Percentiles rank a stretch among this genome's conserved stretches.
phyloP scores from a whole-genome alignment of 495 filamentous ascomycete genomes.

The Podospora didyma region DNA sequence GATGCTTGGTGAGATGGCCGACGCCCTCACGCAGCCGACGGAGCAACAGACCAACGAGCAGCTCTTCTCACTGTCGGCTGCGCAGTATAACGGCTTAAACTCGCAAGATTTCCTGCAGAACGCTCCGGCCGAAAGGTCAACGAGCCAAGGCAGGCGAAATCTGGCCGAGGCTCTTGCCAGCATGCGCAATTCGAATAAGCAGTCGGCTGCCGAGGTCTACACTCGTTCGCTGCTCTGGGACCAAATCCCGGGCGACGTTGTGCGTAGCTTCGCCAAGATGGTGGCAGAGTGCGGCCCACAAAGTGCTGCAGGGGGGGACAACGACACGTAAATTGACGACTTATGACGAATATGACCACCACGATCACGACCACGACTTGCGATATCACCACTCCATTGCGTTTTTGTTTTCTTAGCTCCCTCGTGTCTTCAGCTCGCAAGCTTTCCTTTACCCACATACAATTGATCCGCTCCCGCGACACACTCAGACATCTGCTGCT shows the following conservation, averaged over 20 bases:
- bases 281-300: slow-evolving; percentile 57
- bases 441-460: slow-evolving; percentile 17
- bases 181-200: slow-evolving; percentile 65
- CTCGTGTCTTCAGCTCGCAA: slow-evolving; percentile 10
- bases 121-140: slow-evolving; percentile 41
- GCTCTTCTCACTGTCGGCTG: slow-evolving; percentile 76
- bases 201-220: slow-evolving; percentile 79
- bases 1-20: slow-evolving; percentile 70
- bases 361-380: slow-evolving; percentile 14
- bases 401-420: slow-evolving; percentile 13
- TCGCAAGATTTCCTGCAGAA: slow-evolving; percentile 60
- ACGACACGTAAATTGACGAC: slow-evolving; percentile 32
- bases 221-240: slow-evolving; percentile 93
- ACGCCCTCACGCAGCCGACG: slow-evolving; percentile 68
- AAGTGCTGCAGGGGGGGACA: slow-evolving; percentile 28
- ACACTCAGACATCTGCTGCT: slow-evolving; percentile 32
- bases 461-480: slow-evolving; percentile 34
- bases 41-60: slow-evolving; percentile 87
- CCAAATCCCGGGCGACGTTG: slow-evolving; percentile 84
- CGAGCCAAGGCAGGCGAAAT: slow-evolving; percentile 59
- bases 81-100: slow-evolving; percentile 86
- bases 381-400: not conserved
- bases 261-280: slow-evolving; percentile 87
- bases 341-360: slow-evolving; percentile 16
- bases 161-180: slow-evolving; percentile 79